Percentiles rank a stretch among this genome's conserved stretches.
These are phyloP conservation scores for Echinochloa phyllopogon DNA, from an alignment of 176 grass and related monocot genomes.

Conservation along the genomic window DNA sequence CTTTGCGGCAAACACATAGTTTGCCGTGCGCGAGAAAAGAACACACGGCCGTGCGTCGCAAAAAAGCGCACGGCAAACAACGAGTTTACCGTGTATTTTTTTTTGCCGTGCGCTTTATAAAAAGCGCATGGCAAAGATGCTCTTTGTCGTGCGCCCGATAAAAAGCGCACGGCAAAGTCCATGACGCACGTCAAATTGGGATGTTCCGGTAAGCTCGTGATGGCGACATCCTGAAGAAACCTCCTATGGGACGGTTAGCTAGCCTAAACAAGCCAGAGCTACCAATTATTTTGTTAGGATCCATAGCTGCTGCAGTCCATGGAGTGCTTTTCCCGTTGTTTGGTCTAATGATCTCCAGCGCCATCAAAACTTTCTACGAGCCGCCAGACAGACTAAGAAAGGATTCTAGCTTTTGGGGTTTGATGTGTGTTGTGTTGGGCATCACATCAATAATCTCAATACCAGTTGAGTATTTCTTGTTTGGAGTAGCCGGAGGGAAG, in stretches of 20 bases:
- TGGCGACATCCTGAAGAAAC: conserved; percentile 48
- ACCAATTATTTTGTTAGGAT: conserved; percentile 60
- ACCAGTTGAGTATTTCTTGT: conserved; percentile 61
- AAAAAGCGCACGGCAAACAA: no score
- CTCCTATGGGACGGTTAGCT: conserved; percentile 57
- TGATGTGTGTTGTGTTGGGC: conserved; percentile 56
- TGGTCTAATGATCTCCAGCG: conserved; percentile 54
- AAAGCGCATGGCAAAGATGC: no score
- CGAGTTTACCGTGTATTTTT: no score
- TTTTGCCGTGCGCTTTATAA: no score
- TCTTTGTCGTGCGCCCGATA: no score
- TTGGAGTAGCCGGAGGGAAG: conserved; percentile 66
- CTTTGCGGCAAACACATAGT: no score
- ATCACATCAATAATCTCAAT: conserved; percentile 43
- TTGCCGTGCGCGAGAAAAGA: no score
- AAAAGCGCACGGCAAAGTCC: no score
- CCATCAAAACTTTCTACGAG: conserved; percentile 64
- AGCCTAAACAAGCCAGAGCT: conserved; percentile 80
- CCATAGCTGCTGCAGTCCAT: conserved; percentile 67
- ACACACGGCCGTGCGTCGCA: no score
- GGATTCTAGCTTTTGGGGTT: conserved; percentile 57
- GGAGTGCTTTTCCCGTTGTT: conserved; percentile 74
- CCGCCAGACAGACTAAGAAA: conserved; percentile 40
- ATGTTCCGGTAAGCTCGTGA: conserved; percentile 13
- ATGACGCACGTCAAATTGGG: no score